Conservation (phyloP, 2,329 filamentous ascomycete species). For the Phyllosticta paracitricarpa region DNA sequence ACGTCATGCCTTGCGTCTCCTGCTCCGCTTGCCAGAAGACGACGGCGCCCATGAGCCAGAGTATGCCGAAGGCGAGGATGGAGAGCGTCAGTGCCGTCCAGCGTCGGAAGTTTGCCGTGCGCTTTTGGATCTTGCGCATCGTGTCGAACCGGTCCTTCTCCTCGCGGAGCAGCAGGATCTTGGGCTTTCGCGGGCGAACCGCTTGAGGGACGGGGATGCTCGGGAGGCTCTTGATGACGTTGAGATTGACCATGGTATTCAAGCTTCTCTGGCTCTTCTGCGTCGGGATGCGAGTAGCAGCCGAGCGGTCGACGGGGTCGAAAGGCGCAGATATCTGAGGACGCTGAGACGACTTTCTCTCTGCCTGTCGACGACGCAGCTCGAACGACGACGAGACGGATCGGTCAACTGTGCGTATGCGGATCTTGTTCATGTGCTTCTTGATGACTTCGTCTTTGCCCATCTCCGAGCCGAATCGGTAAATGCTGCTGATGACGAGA, state of each 20-base stretch:
- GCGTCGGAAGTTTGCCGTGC: conserved; percentile 54
- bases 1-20: conserved; percentile 49
- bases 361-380: conserved; percentile 26
- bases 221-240: neutral
- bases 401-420: conserved; percentile 44
- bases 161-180: conserved; percentile 46
- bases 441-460: conserved; percentile 53
- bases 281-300: conserved; percentile 8
- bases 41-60: conserved; percentile 74
- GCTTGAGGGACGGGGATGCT: neutral
- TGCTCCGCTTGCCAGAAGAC: conserved; percentile 59
- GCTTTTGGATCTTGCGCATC: conserved; percentile 70
- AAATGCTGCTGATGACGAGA: conserved; percentile 72
- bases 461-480: conserved; percentile 52
- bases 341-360: neutral
- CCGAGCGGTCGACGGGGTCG: conserved; percentile 11
- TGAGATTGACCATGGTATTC: neutral
- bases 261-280: neutral
- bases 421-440: conserved; percentile 46
- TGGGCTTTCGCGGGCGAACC: conserved; percentile 23
- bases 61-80: conserved; percentile 53
- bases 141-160: conserved; percentile 61
- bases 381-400: conserved; percentile 45
- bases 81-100: conserved; percentile 68
- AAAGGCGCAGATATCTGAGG: conserved; percentile 15